These are phyloP conservation scores for Caloboletus firmus DNA, from an alignment of 1,284 basidiomycete genomes.

Conservation along the genomic window DNA sequence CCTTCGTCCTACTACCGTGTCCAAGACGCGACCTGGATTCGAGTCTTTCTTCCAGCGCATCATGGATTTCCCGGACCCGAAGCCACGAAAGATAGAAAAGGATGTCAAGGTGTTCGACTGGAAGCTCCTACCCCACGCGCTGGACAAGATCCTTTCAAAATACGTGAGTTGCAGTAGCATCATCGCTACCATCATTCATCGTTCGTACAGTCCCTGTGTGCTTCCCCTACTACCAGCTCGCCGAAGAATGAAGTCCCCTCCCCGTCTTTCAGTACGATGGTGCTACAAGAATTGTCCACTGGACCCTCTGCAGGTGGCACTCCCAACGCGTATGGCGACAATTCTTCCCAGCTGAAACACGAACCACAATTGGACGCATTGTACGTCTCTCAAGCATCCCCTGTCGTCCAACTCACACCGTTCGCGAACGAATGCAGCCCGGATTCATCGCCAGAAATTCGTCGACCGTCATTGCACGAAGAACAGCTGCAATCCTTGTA, in stretches of 20 bases:
- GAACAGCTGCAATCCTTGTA: constrained; percentile 28
- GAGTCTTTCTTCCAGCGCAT: constrained; percentile 91
- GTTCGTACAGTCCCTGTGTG: constrained; percentile 45
- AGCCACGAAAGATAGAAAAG: constrained; percentile 96
- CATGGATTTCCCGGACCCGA: constrained; percentile 93
- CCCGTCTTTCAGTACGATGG: constrained; percentile 1
- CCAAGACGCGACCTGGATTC: constrained; percentile 79
- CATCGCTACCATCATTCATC: background rate
- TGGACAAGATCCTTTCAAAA: constrained; percentile 94
- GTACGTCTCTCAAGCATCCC: constrained; percentile 29
- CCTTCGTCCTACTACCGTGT: constrained; percentile 86
- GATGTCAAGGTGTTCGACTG: constrained; percentile 98
- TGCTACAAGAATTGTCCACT: constrained; percentile 1
- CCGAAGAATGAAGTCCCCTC: constrained; percentile 9
- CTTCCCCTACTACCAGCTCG: constrained; percentile 14
- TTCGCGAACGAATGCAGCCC: constrained; percentile 21
- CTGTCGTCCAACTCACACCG: constrained; percentile 12
- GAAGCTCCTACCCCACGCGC: constrained; percentile 74
- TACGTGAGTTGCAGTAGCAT: constrained; percentile 61
- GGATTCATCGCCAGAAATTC: constrained; percentile 15
- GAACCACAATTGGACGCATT: constrained; percentile 21
- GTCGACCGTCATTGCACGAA: constrained; percentile 23
- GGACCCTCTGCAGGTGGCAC: constrained; percentile 11
- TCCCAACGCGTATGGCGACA: constrained; percentile 6
- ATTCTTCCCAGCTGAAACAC: constrained; percentile 5